A percentile compares a stretch with the other conserved stretches of the same genome.
Conservation (phyloP, 140 eudicot species). For the Stevia rebaudiana region DNA sequence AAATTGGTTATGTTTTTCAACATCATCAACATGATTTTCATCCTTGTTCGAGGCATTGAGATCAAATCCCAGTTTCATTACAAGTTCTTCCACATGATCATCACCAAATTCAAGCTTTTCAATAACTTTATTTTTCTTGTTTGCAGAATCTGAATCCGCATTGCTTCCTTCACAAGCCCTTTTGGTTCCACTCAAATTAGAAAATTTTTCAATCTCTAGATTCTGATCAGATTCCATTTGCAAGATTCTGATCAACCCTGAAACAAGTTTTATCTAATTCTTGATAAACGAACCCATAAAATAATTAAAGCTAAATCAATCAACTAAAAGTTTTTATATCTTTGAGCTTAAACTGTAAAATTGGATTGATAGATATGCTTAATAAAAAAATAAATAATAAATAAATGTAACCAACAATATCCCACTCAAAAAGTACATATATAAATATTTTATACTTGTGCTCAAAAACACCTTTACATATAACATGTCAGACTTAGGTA, state of each 20-base stretch:
- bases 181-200: constrained; percentile 4
- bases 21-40: neutral
- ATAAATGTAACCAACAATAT: too few species aligned
- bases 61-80: neutral
- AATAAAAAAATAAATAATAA: too few species aligned
- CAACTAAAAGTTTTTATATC: too few species aligned
- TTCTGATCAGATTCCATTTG: neutral
- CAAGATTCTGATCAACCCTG: neutral
- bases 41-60: neutral
- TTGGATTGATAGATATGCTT: too few species aligned
- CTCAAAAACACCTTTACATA: too few species aligned
- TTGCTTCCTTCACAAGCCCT: neutral
- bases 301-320: too few species aligned
- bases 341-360: too few species aligned
- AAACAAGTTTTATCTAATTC: neutral
- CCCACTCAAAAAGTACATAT: too few species aligned
- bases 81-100: neutral
- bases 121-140: neutral
- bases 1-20: neutral
- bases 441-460: too few species aligned
- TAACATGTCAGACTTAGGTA: too few species aligned
- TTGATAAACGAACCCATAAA: neutral
- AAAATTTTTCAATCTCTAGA: neutral
- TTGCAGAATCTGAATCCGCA: neutral
- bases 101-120: neutral